These are phyloP conservation scores for Pleurotus giganteus DNA, from an alignment of 768 basidiomycete species.

Conservation along the genomic window DNA sequence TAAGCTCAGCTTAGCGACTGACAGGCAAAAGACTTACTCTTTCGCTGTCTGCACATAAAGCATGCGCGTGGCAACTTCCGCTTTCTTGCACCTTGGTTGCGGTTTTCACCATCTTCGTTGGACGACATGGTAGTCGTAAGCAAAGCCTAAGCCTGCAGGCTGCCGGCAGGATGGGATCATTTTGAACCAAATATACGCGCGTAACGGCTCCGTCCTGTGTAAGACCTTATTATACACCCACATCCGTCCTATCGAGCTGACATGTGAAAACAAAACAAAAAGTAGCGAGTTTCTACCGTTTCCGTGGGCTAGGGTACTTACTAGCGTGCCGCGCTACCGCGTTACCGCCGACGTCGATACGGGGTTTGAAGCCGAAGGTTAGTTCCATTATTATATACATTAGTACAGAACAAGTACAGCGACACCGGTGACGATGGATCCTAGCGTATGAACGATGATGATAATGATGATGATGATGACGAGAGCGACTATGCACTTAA, in stretches of 20 bases:
- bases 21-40: conserved; percentile 41
- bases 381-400: conserved; percentile 1
- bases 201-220: too few relatives aligned
- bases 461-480: neutral
- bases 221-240: too few relatives aligned
- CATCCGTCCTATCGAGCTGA: too few relatives aligned
- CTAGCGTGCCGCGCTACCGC: too few relatives aligned
- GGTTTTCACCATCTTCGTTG: neutral
- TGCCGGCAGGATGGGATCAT: too few relatives aligned
- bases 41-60: conserved; percentile 72
- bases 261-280: too few relatives aligned
- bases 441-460: conserved; percentile 2
- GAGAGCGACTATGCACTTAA: neutral
- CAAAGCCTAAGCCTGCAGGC: too few relatives aligned
- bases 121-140: neutral
- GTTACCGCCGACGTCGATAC: too few relatives aligned
- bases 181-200: too few relatives aligned
- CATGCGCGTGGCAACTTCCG: conserved; percentile 47
- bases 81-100: neutral
- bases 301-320: too few relatives aligned
- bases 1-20: neutral
- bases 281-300: too few relatives aligned
- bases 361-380: too few relatives aligned
- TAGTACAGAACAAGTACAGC: conserved; percentile 6
- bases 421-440: conserved; percentile 1